These are phyloP conservation scores for Zalerion maritima DNA, from an alignment of 495 filamentous ascomycete genomes.

Conservation along the genomic window DNA sequence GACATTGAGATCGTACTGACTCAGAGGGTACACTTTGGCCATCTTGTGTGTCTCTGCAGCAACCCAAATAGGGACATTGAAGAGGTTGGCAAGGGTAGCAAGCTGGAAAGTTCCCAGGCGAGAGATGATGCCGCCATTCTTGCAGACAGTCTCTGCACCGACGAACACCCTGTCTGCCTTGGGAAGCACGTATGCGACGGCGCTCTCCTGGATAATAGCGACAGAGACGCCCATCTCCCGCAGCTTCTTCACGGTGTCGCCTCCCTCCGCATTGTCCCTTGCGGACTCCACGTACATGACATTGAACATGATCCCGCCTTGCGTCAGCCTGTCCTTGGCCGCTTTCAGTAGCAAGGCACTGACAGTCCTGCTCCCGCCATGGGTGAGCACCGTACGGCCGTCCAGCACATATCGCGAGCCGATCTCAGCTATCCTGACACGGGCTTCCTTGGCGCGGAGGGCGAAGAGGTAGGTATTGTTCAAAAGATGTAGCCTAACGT, in stretches of 20 bases:
- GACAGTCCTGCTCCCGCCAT: conserved; percentile 75
- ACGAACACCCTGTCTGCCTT: conserved; percentile 71
- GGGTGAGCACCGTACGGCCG: conserved; percentile 66
- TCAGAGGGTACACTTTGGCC: conserved; percentile 63
- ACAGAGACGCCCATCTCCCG: conserved; percentile 63
- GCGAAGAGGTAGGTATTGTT: conserved; percentile 77
- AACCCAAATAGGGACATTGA: conserved; percentile 73
- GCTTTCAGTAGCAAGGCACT: conserved; percentile 60
- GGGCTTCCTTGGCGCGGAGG: conserved; percentile 66
- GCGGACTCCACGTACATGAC: conserved; percentile 64
- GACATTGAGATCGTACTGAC: conserved; percentile 64
- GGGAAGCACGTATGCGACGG: conserved; percentile 73
- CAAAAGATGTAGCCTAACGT: conserved; percentile 66
- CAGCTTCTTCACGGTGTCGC: conserved; percentile 49
- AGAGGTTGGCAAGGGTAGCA: conserved; percentile 61
- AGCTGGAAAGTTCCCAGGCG: conserved; percentile 87
- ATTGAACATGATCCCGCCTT: conserved; percentile 52
- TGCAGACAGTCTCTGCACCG: conserved; percentile 86
- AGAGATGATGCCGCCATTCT: conserved; percentile 85
- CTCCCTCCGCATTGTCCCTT: conserved; percentile 33
- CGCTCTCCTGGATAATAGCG: conserved; percentile 65
- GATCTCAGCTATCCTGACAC: conserved; percentile 65
- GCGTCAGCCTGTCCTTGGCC: conserved; percentile 41
- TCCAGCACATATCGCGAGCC: conserved; percentile 66
- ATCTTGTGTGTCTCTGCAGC: conserved; percentile 95